A percentile compares a stretch with the other conserved stretches of the same genome.
These are phyloP conservation scores for Fusarium zealandicum DNA, from an alignment of 2,329 filamentous ascomycete species.

Conservation along the genomic window DNA sequence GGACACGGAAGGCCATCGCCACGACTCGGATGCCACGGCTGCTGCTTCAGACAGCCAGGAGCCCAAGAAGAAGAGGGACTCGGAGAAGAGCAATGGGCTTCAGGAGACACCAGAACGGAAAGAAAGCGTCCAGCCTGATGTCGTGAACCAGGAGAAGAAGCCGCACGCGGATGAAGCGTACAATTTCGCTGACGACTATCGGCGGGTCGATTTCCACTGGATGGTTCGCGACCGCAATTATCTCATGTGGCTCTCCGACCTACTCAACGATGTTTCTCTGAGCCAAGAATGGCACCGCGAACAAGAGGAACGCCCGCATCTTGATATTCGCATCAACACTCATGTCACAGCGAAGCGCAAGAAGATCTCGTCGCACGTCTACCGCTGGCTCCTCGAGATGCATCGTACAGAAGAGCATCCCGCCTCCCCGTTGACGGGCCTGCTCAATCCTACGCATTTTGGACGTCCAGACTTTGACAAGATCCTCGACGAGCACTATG, in stretches of 20 bases:
- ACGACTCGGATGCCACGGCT: slow-evolving; percentile 15
- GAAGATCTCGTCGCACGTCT: slow-evolving; percentile 61
- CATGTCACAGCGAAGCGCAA: slow-evolving; percentile 64
- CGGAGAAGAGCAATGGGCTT: not conserved
- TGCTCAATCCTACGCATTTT: slow-evolving; percentile 61
- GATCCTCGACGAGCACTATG: slow-evolving; percentile 62
- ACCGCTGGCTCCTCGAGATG: slow-evolving; percentile 63
- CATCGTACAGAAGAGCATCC: slow-evolving; percentile 60
- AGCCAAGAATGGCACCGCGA: slow-evolving; percentile 49
- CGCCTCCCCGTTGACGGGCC: slow-evolving; percentile 60
- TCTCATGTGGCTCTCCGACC: slow-evolving; percentile 64
- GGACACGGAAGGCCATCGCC: not conserved
- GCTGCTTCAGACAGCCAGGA: accelerated
- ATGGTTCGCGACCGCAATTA: slow-evolving; percentile 64
- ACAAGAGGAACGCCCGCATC: slow-evolving; percentile 47
- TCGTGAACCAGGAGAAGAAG: slow-evolving; percentile 24
- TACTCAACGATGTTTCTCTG: slow-evolving; percentile 58
- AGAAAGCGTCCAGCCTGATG: not conserved
- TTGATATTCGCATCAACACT: slow-evolving; percentile 63
- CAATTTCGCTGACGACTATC: slow-evolving; percentile 49
- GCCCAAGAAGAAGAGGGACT: not conserved
- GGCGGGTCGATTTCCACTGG: slow-evolving; percentile 67
- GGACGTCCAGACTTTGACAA: slow-evolving; percentile 60
- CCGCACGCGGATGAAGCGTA: slow-evolving; percentile 26
- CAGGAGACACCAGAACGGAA: not conserved